Evolutionary conservation across 2,329 filamentous ascomycete species (phyloP).

Genomic region (Sporothrix phasma): DNA sequence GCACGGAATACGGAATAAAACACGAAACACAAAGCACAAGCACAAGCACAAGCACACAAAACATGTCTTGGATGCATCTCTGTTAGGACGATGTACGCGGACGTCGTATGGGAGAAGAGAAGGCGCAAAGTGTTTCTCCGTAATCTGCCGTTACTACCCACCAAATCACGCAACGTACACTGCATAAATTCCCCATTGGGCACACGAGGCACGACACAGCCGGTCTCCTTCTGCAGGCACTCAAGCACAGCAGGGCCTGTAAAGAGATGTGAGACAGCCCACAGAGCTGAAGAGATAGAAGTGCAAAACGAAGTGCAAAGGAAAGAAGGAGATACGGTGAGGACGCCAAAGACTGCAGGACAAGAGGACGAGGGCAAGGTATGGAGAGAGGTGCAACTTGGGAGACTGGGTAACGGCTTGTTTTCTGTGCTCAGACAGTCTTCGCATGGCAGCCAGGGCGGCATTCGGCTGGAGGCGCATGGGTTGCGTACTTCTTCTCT

Average conservation of each 20-base stretch:
- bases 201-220: too few species aligned
- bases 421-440: too few species aligned
- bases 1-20: too few species aligned
- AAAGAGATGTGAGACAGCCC: not conserved
- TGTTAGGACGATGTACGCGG: not conserved
- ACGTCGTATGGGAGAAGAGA: not conserved
- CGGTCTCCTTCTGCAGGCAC: not conserved
- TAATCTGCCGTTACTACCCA: not conserved
- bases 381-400: not conserved
- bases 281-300: too few species aligned
- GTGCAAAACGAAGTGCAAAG: not conserved
- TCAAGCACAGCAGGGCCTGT: not conserved
- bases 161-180: not conserved
- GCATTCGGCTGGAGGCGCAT: not conserved
- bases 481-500: not conserved
- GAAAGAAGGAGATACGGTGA: not conserved
- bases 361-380: not conserved
- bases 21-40: not conserved
- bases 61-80: conserved; percentile 2
- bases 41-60: not conserved
- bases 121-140: not conserved
- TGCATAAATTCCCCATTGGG: not conserved
- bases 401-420: not conserved
- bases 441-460: not conserved
- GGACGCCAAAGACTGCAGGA: too few species aligned